Evolutionary conservation across 345 rosid genomes (phyloP).

Genomic region (Chamaenerion angustifolium): DNA sequence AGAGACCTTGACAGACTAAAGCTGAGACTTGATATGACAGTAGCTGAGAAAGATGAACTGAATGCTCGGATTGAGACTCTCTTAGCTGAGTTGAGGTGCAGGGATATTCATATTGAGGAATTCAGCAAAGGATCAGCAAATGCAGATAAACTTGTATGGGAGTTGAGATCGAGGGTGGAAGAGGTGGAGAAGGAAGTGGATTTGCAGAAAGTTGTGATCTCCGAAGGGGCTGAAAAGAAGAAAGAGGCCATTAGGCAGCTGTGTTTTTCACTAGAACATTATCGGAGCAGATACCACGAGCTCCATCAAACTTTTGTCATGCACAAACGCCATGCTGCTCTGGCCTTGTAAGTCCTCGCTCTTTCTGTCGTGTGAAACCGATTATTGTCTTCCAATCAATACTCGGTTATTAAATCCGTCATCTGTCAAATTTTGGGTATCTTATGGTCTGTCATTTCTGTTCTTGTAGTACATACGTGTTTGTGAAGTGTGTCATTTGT

Average conservation of each 20-base stretch:
- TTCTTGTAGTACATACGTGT: too few relatives aligned
- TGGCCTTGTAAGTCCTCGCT: too few relatives aligned
- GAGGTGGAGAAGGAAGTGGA: slow-evolving; percentile 45
- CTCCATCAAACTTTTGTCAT: too few relatives aligned
- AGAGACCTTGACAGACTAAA: slow-evolving; percentile 26
- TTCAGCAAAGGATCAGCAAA: slow-evolving; percentile 21
- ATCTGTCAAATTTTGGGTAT: too few relatives aligned
- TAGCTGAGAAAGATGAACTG: slow-evolving; percentile 40
- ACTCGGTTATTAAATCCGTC: too few relatives aligned
- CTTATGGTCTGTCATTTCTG: too few relatives aligned
- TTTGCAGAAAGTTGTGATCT: slow-evolving; percentile 25
- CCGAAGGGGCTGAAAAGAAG: slow-evolving; percentile 59
- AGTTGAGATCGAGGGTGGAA: slow-evolving; percentile 22
- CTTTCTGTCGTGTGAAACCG: too few relatives aligned
- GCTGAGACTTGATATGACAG: slow-evolving; percentile 26
- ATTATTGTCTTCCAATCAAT: too few relatives aligned
- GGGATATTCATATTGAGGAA: slow-evolving; percentile 22
- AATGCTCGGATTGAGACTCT: slow-evolving; percentile 24
- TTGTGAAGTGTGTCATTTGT: too few relatives aligned
- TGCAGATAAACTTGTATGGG: slow-evolving; percentile 18
- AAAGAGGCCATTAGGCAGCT: slow-evolving; percentile 84
- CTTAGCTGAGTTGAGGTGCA: slow-evolving; percentile 27
- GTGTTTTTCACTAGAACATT: slow-evolving; percentile 70
- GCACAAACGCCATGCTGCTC: too few relatives aligned
- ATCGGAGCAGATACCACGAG: slow-evolving; percentile 52